Percentiles rank a stretch among this genome's conserved stretches.
Evolutionary conservation across 1,284 basidiomycete genomes (phyloP).

Genomic region (Stereum hirsutum): DNA sequence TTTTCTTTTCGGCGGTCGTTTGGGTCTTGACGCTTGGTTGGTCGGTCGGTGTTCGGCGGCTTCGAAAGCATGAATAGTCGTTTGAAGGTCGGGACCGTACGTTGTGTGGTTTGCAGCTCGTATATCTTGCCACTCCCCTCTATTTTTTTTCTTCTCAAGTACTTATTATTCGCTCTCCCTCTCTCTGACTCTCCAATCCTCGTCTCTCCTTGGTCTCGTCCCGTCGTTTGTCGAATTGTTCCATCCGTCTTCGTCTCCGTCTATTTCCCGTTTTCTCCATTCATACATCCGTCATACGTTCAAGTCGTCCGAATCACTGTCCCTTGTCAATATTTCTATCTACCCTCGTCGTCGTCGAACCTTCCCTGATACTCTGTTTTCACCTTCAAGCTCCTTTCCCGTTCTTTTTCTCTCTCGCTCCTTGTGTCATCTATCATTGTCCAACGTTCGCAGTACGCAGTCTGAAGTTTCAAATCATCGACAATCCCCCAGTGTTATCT

Average conservation of each 20-base stretch:
- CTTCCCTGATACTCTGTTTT: not conserved
- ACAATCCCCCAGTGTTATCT: too few relatives aligned
- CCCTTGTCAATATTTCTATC: not conserved
- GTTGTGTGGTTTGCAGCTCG: too few relatives aligned
- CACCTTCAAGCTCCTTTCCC: too few relatives aligned
- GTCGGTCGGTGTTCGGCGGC: not conserved
- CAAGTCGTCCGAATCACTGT: not conserved
- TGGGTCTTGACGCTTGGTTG: not conserved
- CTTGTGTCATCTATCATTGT: too few relatives aligned
- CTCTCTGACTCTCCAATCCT: not conserved
- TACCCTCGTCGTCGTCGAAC: not conserved
- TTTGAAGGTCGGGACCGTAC: too few relatives aligned
- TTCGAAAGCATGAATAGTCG: too few relatives aligned
- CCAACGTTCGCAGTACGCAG: too few relatives aligned
- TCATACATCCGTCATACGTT: too few relatives aligned
- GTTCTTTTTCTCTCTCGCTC: too few relatives aligned
- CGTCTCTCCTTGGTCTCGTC: not conserved
- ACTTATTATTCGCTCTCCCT: not conserved
- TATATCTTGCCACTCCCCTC: not conserved
- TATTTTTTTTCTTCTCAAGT: not conserved
- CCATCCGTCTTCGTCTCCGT: not conserved
- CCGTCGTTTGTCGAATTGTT: not conserved
- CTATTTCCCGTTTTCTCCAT: too few relatives aligned
- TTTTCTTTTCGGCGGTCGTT: not conserved
- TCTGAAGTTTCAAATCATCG: too few relatives aligned